Conservation (phyloP, 2,329 filamentous ascomycete genomes). For the Aureobasidium sp. region DNA sequence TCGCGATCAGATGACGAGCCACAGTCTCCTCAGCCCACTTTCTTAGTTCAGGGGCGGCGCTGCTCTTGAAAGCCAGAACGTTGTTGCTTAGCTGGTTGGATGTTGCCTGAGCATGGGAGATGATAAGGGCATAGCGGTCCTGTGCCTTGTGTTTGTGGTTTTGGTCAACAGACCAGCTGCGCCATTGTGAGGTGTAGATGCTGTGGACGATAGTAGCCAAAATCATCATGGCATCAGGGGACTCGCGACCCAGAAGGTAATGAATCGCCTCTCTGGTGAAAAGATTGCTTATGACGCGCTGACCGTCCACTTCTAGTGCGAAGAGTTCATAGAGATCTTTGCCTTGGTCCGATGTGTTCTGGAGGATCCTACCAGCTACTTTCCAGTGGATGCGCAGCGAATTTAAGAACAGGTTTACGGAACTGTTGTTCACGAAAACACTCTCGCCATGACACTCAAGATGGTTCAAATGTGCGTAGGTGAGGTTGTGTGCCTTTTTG, state of each 20-base stretch:
- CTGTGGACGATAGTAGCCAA: not conserved
- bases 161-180: not conserved
- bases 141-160: not conserved
- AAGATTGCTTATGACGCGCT: not conserved
- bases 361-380: not conserved
- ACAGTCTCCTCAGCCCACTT: not conserved
- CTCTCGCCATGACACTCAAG: not conserved
- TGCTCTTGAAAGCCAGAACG: not conserved
- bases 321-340: not conserved
- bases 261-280: not conserved
- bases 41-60: not conserved
- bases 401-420: not conserved
- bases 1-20: not conserved
- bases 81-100: constrained; percentile 7
- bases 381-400: constrained; percentile 4
- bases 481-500: not conserved
- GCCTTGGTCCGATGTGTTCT: not conserved
- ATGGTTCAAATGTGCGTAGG: not conserved
- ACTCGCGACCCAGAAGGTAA: not conserved
- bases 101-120: not conserved
- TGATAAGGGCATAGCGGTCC: not conserved
- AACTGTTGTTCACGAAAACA: not conserved
- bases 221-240: not conserved
- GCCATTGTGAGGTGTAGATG: not conserved
- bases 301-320: not conserved